A percentile compares a stretch with the other conserved stretches of the same genome.
Evolutionary conservation across 805 yeast genomes (phyloP).

Genomic region (Debaryomyces castellii): DNA sequence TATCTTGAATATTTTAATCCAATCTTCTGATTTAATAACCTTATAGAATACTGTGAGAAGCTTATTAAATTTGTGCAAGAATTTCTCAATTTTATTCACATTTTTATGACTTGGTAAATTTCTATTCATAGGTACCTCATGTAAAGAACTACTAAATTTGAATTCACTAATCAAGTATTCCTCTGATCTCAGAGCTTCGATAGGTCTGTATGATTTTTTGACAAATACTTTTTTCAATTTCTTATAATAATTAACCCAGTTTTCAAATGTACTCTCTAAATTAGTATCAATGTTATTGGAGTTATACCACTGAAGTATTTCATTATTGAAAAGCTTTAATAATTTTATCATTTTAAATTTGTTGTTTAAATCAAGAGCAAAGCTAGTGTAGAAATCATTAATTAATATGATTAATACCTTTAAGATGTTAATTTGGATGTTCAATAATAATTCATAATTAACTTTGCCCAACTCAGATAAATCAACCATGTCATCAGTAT

Average conservation of each 20-base stretch:
- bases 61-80: slow-evolving; percentile 63
- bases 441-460: slow-evolving; percentile 67
- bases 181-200: slow-evolving; percentile 39
- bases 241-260: slow-evolving; percentile 51
- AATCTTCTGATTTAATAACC: slow-evolving; percentile 63
- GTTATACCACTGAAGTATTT: slow-evolving; percentile 51
- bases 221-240: slow-evolving; percentile 68
- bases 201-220: slow-evolving; percentile 68
- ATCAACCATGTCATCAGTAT: slow-evolving; percentile 32
- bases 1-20: slow-evolving; percentile 74
- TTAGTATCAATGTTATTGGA: slow-evolving; percentile 37
- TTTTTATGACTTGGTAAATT: slow-evolving; percentile 46
- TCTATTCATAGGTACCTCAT: slow-evolving; percentile 48
- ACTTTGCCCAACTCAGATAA: slow-evolving; percentile 46
- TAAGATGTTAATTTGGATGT: slow-evolving; percentile 77
- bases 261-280: slow-evolving; percentile 37
- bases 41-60: slow-evolving; percentile 57
- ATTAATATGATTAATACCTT: slow-evolving; percentile 74
- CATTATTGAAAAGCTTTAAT: slow-evolving; percentile 66
- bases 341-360: slow-evolving; percentile 62
- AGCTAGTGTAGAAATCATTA: slow-evolving; percentile 70
- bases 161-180: slow-evolving; percentile 39
- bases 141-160: slow-evolving; percentile 37
- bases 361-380: slow-evolving; percentile 64
- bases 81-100: slow-evolving; percentile 52